A percentile compares a stretch with the other conserved stretches of the same genome.
phyloP scores from a whole-genome alignment of 257 asterid genomes.

The Buddleja alternifolia region DNA sequence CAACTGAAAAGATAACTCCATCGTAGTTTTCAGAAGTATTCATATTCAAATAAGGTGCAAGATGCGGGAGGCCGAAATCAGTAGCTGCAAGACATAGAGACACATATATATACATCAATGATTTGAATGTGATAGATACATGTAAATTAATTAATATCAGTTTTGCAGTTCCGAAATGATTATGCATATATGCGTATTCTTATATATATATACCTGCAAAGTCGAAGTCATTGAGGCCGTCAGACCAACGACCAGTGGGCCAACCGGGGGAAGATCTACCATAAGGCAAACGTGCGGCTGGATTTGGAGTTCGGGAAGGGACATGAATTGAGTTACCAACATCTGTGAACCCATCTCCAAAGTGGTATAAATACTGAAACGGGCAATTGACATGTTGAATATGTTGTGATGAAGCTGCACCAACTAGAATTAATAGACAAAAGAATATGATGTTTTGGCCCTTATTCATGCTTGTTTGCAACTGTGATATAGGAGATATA shows the following conservation, averaged over 20 bases:
- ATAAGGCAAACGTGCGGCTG: background rate
- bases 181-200: background rate
- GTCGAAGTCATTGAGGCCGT: background rate
- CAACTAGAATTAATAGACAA: background rate
- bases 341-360: too few species aligned
- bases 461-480: too few species aligned
- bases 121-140: background rate
- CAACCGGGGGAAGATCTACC: background rate
- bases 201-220: background rate
- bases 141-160: too few species aligned
- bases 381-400: background rate
- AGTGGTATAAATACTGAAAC: background rate
- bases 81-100: background rate
- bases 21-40: too few species aligned
- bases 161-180: background rate
- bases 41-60: background rate
- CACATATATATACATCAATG: too few species aligned
- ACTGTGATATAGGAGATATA: too few species aligned
- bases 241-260: background rate
- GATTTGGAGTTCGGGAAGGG: background rate
- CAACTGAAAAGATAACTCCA: background rate
- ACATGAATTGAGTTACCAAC: too few species aligned
- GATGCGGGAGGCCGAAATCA: background rate
- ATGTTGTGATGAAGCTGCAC: background rate
- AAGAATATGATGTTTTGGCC: background rate